Evolutionary conservation across 208 protist species (phyloP), one percentile per base, ranked within the genome.

Genomic region (Novymonas esmeraldas): DNA sequence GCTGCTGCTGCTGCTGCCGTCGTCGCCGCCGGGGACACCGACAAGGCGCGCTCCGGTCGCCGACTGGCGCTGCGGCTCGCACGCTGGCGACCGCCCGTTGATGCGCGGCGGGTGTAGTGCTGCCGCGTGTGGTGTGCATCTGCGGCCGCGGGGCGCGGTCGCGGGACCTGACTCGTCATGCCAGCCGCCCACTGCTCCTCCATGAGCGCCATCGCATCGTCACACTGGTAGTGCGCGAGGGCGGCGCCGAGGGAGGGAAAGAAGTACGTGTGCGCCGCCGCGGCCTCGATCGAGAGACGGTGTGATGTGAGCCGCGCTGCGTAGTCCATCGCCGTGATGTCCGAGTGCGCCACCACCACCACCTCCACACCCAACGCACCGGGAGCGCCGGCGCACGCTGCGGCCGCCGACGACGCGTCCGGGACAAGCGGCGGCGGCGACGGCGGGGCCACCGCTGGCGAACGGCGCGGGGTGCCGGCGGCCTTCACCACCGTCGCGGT

Each of bases 301-400:
- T 79, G 87, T 1, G 79, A 80, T 38, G 78, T 71, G 22, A 95
- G 70, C 11, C 78, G 73, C 0, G 87, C 76, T 14, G 63, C 71
- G 41, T 90, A 91, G 77, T 95, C 90, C 48, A 87, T 75, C 28
- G 84, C 86, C 3, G 86, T 91, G 6, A 95, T 38, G 57, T 92
- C 83, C 2, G 65, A 75, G 46, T 93, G 85, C 2, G 63, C 52
- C 0, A 95, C 56, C 44, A 89, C 86, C 44, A 95, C 61, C 11
- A 81, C 86, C 71, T 95, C 90, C 4, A 93, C 84, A 6, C 84
- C 69, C 0, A 38, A 31, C 11, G 58, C 28, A 2, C 24, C 22
- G 18, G 18, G 24, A 2, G 28, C 0, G 52, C 14, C 34, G 39
- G 3, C 26, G 20, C 55, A 34, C 36, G 34, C 42, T 56, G 4